Evolutionary conservation across 2,329 filamentous ascomycete species (phyloP), one percentile per base, ranked within the genome.

Genomic region (Penicillium decumbens): DNA sequence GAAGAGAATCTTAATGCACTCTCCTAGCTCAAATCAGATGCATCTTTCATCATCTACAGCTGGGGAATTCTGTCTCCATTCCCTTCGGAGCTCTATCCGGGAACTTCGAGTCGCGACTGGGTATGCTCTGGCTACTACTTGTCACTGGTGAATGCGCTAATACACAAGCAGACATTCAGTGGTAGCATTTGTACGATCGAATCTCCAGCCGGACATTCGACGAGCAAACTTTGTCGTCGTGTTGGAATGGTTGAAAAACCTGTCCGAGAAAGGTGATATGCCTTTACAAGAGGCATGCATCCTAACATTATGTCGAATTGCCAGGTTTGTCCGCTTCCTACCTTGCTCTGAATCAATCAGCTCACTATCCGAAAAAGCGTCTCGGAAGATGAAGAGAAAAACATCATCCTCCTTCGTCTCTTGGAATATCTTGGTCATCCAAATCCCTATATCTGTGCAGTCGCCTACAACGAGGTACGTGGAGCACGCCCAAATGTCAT

Each of bases 341-440:
- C n/a, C 12, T 39, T 3, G 25, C n/a, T 29, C n/a, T 10, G 18
- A 18, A 4, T 18, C 8, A 10, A 18, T 6, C 44, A 15, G 29
- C 35, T 53, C 23, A 42, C 23, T 15, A 33, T 49, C n/a, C 4
- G 20, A 30, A 41, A 13, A 45, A 85, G 83, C 49, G 78, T 85
- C 8, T 85, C 88, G 39, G 80, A 82, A 13, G 88, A 93, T 54
- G 83, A 92, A 55, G 89, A 95, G 65, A 80, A 95, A 47, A 93
- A 93, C 59, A 80, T 96, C 45, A 86, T 93, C 20, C 75, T 98
- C 27, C 79, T 95, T 48, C 84, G 88, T 57, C 78, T 97, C 6
- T 77, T 96, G 7, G 88, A 95, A 50, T 95, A 93, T 64, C 76
- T 97, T 7, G 92, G 92, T 6, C 87, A 93, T 70, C 77, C 81